phyloP scores from a whole-genome alignment of 164 flowering plant species.

The Chimonanthus praecox region DNA sequence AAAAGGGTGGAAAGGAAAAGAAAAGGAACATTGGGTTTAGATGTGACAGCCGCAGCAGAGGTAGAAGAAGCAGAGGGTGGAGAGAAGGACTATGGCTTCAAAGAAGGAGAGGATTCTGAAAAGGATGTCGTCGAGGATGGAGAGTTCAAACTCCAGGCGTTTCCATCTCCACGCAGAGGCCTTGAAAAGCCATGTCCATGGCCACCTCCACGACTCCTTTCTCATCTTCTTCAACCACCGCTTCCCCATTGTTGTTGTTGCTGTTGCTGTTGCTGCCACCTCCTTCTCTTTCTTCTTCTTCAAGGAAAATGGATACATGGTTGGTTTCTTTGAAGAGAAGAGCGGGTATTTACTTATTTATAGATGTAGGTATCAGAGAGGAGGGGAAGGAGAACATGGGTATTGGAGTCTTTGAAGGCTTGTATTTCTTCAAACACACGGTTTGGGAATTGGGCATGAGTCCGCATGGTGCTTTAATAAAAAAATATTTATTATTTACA shows the following conservation, averaged over 20 bases:
- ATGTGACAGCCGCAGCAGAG: conserved; percentile 42
- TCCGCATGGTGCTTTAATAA: too few relatives aligned
- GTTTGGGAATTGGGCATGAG: too few relatives aligned
- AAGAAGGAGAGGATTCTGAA: conserved; percentile 36
- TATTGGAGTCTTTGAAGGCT: too few relatives aligned
- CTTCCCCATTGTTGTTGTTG: conserved; percentile 2
- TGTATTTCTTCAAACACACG: too few relatives aligned
- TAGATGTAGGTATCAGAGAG: too few relatives aligned
- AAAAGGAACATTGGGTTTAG: conserved; percentile 6
- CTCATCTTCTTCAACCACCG: conserved; percentile 15
- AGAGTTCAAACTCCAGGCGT: conserved; percentile 12
- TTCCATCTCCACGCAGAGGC: conserved; percentile 8
- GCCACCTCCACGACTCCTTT: conserved; percentile 7
- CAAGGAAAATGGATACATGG: too few relatives aligned
- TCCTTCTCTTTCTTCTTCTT: not conserved
- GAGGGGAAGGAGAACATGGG: too few relatives aligned
- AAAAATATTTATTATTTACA: too few relatives aligned
- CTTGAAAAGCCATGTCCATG: conserved; percentile 2
- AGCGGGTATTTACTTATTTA: too few relatives aligned
- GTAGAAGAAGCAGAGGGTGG: conserved; percentile 37
- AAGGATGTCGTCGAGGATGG: conserved; percentile 28
- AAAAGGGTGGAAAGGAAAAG: not conserved
- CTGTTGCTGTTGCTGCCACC: not conserved
- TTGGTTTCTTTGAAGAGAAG: too few relatives aligned
- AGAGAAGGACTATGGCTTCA: conserved; percentile 36